Percentiles rank a stretch among this genome's conserved stretches.
These are phyloP conservation scores for Suhomyces anneliseae DNA, from an alignment of 1,139 yeast species.

Conservation along the genomic window DNA sequence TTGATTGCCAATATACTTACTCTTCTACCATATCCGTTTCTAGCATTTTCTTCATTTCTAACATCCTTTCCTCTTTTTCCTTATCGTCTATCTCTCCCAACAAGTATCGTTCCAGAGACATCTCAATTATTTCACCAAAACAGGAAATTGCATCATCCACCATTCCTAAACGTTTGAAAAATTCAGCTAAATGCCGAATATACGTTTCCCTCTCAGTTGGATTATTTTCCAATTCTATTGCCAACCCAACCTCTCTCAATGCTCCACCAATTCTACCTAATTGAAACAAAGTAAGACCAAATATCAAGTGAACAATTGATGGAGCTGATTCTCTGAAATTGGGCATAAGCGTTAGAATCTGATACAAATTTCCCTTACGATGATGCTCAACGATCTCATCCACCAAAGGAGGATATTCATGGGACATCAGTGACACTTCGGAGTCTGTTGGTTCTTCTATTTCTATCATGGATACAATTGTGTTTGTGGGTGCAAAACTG, in stretches of 20 bases:
- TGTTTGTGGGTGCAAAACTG: constrained; percentile 4
- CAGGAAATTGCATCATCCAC: constrained; percentile 11
- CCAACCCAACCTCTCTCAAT: constrained; percentile 27
- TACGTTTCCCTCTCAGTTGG: constrained; percentile 17
- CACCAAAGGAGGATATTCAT: neutral
- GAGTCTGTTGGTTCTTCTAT: neutral
- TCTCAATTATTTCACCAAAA: constrained; percentile 15
- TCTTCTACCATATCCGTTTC: neutral
- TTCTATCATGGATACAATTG: neutral
- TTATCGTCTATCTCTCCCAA: neutral
- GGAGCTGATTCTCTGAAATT: constrained; percentile 8
- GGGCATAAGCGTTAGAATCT: constrained; percentile 16
- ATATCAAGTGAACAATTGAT: constrained; percentile 14
- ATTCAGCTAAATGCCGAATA: constrained; percentile 17
- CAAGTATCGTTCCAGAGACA: constrained; percentile 6
- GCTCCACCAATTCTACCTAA: constrained; percentile 29
- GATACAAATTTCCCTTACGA: constrained; percentile 14
- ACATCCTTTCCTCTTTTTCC: neutral
- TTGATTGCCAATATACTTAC: neutral
- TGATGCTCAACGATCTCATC: constrained; percentile 6
- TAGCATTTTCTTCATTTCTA: neutral
- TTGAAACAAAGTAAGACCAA: constrained; percentile 24
- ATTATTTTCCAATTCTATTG: constrained; percentile 26
- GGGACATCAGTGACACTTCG: neutral
- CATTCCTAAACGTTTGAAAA: constrained; percentile 20